These are phyloP conservation scores for Phytomonas sp. DNA, from an alignment of 208 protist genomes.

Conservation along the genomic window DNA sequence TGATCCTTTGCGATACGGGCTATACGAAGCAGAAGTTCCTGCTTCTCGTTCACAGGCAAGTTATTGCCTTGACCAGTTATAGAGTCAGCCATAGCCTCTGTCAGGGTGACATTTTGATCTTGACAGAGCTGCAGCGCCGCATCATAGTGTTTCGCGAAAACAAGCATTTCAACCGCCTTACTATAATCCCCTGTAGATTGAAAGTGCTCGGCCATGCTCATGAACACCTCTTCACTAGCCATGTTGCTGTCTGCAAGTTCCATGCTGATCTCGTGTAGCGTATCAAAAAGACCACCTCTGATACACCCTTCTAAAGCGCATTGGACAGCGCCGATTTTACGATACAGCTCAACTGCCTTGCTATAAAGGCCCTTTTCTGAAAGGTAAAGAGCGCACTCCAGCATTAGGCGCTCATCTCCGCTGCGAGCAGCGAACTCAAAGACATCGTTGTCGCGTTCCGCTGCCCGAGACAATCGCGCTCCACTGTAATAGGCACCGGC, in stretches of 20 bases:
- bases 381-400: constrained; percentile 85
- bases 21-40: constrained; percentile 47
- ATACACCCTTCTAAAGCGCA: constrained; percentile 91
- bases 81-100: constrained; percentile 89
- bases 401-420: constrained; percentile 69
- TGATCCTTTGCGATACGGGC: constrained; percentile 86
- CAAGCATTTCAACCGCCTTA: constrained; percentile 91
- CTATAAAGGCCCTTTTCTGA: constrained; percentile 80
- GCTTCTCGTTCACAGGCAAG: constrained; percentile 27
- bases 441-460: constrained; percentile 64
- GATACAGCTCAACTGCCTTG: constrained; percentile 92
- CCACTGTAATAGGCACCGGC: constrained; percentile 87
- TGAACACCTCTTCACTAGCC: constrained; percentile 82
- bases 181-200: constrained; percentile 70
- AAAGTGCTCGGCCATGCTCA: constrained; percentile 91
- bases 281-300: constrained; percentile 86
- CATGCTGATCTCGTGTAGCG: constrained; percentile 89
- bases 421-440: constrained; percentile 69
- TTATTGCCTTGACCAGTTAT: constrained; percentile 70
- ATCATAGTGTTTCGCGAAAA: constrained; percentile 83
- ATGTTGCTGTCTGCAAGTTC: constrained; percentile 56
- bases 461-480: constrained; percentile 74
- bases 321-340: constrained; percentile 87
- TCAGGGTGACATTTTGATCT: constrained; percentile 73
- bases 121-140: constrained; percentile 81